phyloP scores from a whole-genome alignment of 75 land plant genomes.

The Sequoia sempervirens region DNA sequence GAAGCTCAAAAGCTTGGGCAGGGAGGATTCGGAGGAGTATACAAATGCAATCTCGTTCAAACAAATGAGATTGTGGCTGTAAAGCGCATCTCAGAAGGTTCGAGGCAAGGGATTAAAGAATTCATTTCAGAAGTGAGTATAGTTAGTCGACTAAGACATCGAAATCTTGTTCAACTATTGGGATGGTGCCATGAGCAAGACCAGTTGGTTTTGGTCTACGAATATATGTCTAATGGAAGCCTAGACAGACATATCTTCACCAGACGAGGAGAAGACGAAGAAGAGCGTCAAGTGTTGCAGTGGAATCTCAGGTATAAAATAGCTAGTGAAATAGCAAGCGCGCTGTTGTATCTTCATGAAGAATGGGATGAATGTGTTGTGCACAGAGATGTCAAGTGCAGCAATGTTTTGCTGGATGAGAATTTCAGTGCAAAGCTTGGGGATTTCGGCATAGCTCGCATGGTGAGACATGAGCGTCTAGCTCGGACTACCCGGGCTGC shows the following conservation, averaged over 20 bases:
- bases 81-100: slow-evolving; percentile 44
- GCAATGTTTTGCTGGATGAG: slow-evolving; percentile 1
- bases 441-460: slow-evolving; percentile 27
- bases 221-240: slow-evolving; percentile 42
- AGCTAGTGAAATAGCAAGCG: no score
- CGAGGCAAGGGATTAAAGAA: slow-evolving; percentile 27
- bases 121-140: slow-evolving; percentile 36
- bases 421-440: slow-evolving; percentile 25
- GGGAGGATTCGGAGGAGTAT: slow-evolving; percentile 68
- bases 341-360: no score
- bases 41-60: slow-evolving; percentile 45
- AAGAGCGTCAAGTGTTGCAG: slow-evolving; percentile 1
- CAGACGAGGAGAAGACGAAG: not conserved
- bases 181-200: slow-evolving; percentile 38
- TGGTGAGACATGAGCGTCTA: slow-evolving; percentile 13
- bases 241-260: slow-evolving; percentile 25
- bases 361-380: no score
- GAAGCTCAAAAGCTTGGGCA: slow-evolving; percentile 47
- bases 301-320: no score
- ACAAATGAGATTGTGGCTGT: slow-evolving; percentile 32
- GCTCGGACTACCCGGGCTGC: slow-evolving; percentile 18
- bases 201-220: slow-evolving; percentile 40
- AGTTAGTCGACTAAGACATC: slow-evolving; percentile 29
- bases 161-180: slow-evolving; percentile 34
- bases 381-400: no score